Evolutionary conservation across 1,284 basidiomycete genomes (phyloP), one percentile per base, ranked within the genome.

Genomic region (Amylostereum areolatum): DNA sequence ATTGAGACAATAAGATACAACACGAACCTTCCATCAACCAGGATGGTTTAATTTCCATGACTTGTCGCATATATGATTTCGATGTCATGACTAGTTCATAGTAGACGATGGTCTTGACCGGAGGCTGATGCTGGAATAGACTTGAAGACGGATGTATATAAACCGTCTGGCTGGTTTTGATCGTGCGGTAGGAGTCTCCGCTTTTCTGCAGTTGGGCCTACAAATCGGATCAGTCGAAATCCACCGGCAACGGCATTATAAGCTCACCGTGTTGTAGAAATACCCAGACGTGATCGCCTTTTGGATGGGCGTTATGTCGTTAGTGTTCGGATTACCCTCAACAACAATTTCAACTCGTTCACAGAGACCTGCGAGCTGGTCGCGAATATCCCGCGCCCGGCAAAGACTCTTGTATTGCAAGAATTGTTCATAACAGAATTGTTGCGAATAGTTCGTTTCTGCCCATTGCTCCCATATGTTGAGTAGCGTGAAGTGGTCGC

Each of bases 391-490:
- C 43, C 97, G 84, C 0, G 97, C 96, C 27, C 97, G 80, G 56
- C 84, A 88, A 10, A 99, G 71, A 55, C 89, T 93, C 77, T 99
- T 99, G 77, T 92, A 95, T 69, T 99, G 97, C 47, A 99, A 71
- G 69, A 96, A 99, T 62, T 99, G 94, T 63, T 97, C 94, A 63
- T 94, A 93, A 62, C 92, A 95, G 67, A 92, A 92, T 62, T 93
- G 91, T 60, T 94, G 91, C 28, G 90, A 93, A 66, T 95, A 99
- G 61, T 92, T 92, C 35, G 92, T 92, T 60, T 99, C 95, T 28
- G 92, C 92, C 95, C 96, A 99, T 64, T 98, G 94, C 64, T 97
- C 92, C 89, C 93, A 99, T 5, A 98, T 92, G 64, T 97, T 97
- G 39, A 98, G 77, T 48, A 98, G 70, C 2, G 95, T 98, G 64